Conservation (phyloP, 805 yeast species). For the Pichia membranifaciens region DNA sequence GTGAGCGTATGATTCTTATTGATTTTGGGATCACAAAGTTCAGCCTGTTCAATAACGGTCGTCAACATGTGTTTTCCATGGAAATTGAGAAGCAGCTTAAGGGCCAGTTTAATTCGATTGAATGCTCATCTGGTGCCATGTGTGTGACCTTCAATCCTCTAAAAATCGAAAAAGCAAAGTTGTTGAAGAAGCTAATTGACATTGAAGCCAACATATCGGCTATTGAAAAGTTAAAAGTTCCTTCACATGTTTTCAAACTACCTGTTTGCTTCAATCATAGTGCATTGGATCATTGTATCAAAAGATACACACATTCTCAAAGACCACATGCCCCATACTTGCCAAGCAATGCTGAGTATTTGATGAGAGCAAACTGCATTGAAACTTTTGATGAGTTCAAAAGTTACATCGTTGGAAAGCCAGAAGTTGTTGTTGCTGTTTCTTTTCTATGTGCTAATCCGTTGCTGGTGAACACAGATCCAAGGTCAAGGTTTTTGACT, state of each 20-base stretch:
- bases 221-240: slow-evolving; percentile 22
- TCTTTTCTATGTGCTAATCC: slow-evolving; percentile 30
- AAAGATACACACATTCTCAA: slow-evolving; percentile 26
- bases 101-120: slow-evolving; percentile 17
- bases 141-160: slow-evolving; percentile 23
- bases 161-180: slow-evolving; percentile 11
- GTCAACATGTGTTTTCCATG: slow-evolving; percentile 25
- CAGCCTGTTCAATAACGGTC: slow-evolving; percentile 29
- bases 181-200: slow-evolving; percentile 16
- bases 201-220: slow-evolving; percentile 25
- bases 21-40: slow-evolving; percentile 29
- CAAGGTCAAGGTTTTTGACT: slow-evolving; percentile 25
- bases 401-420: slow-evolving; percentile 18
- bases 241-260: slow-evolving; percentile 23
- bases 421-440: slow-evolving; percentile 27
- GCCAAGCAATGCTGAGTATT: slow-evolving; percentile 25
- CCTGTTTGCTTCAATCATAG: slow-evolving; percentile 26
- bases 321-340: slow-evolving; percentile 30
- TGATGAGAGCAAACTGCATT: slow-evolving; percentile 27
- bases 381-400: slow-evolving; percentile 24
- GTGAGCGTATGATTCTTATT: slow-evolving; percentile 29
- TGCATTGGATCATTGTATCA: slow-evolving; percentile 23
- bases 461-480: slow-evolving; percentile 28
- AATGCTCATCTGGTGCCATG: slow-evolving; percentile 24
- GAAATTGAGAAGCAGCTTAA: slow-evolving; percentile 10